Percentiles rank a stretch among this genome's conserved stretches.
Evolutionary conservation across 495 filamentous ascomycete genomes (phyloP).

Genomic region (Penicillium mononematosum): DNA sequence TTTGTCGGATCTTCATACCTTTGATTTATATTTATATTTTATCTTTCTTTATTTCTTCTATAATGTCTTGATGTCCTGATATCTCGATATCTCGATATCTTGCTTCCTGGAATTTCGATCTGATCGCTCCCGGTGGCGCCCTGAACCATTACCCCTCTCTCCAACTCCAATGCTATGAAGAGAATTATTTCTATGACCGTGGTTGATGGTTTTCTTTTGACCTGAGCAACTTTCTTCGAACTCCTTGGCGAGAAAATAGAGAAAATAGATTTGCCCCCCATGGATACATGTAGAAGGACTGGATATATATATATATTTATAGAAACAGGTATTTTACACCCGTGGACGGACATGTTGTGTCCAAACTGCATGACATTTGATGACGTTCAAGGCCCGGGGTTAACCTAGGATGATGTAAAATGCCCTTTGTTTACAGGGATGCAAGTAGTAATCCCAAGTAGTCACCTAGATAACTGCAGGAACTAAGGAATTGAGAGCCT

Average conservation of each 20-base stretch:
- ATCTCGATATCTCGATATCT: not conserved
- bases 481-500: not conserved
- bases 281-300: not conserved
- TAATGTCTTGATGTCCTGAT: not conserved
- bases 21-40: not conserved
- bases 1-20: not conserved
- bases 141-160: conserved; percentile 8
- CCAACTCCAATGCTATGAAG: not conserved
- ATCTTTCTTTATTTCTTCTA: not conserved
- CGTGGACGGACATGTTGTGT: not conserved
- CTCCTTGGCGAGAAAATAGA: not conserved
- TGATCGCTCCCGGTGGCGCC: conserved; percentile 2
- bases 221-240: not conserved
- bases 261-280: not conserved
- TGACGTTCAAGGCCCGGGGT: not conserved
- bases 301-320: conserved; percentile 7
- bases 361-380: not conserved
- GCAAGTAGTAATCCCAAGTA: not conserved
- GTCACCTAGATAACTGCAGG: not conserved
- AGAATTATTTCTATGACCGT: not conserved
- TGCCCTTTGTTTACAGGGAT: not conserved
- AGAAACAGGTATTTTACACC: conserved; percentile 2
- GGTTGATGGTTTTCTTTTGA: not conserved
- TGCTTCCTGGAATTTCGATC: not conserved
- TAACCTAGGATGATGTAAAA: not conserved